These are phyloP conservation scores for Solanum sejunctum DNA, from an alignment of 257 asterid species.

Conservation along the genomic window DNA sequence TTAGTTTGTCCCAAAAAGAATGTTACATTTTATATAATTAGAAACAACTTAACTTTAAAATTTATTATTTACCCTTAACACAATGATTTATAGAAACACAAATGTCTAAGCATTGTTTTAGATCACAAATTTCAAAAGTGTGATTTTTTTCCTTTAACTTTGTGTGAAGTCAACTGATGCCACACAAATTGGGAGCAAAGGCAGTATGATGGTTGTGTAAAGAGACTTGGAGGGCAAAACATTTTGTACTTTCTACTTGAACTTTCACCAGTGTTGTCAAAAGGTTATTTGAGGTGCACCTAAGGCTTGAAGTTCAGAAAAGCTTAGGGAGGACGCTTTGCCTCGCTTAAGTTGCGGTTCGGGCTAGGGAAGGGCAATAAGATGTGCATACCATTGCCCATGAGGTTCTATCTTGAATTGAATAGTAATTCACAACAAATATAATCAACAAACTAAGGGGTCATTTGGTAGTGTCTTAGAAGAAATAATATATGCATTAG, in stretches of 20 bases:
- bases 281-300: neutral
- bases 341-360: neutral
- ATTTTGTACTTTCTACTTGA: neutral
- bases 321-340: neutral
- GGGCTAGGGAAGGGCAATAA: neutral
- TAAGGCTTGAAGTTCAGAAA: neutral
- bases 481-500: no score
- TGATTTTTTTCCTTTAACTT: neutral
- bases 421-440: neutral
- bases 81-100: neutral
- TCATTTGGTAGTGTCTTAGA: no score
- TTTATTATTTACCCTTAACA: neutral
- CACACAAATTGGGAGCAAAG: neutral
- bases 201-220: neutral
- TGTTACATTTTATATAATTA: neutral
- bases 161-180: neutral
- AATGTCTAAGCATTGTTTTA: neutral
- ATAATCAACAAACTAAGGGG: neutral
- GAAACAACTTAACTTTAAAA: neutral
- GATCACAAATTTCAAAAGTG: neutral
- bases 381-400: neutral
- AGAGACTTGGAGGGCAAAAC: neutral
- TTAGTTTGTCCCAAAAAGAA: neutral
- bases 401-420: neutral
- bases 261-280: neutral